A percentile compares a stretch with the other conserved stretches of the same genome.
phyloP scores from a whole-genome alignment of 768 basidiomycete genomes.

The Phanerodontia chrysosporium region DNA sequence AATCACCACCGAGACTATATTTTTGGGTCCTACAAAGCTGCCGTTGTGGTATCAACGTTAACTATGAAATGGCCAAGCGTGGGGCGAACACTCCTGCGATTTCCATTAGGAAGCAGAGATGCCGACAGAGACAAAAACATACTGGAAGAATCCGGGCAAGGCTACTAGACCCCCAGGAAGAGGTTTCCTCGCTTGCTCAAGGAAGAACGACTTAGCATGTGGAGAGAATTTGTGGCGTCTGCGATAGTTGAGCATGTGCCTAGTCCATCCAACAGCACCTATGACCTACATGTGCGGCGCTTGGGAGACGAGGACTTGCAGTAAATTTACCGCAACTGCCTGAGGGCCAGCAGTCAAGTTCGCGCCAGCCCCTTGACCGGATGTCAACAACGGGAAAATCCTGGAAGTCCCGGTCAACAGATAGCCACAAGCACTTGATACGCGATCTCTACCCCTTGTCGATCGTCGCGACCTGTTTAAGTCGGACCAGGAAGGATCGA shows the following conservation, averaged over 20 bases:
- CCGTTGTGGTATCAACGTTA: slow-evolving; percentile 12
- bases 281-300: slow-evolving; percentile 9
- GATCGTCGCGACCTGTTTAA: not conserved
- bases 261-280: not conserved
- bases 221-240: slow-evolving; percentile 9
- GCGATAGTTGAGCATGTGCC: too few relatives aligned
- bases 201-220: slow-evolving; percentile 12
- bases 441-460: not conserved
- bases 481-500: not conserved
- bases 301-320: slow-evolving; percentile 12
- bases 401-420: not conserved
- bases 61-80: not conserved
- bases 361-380: not conserved
- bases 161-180: slow-evolving; percentile 6
- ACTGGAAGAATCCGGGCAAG: slow-evolving; percentile 11
- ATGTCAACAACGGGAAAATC: not conserved
- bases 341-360: not conserved
- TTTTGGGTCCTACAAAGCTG: slow-evolving; percentile 5
- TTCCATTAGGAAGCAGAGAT: too few relatives aligned
- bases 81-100: slow-evolving; percentile 10
- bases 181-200: not conserved
- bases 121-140: not conserved
- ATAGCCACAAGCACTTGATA: not conserved
- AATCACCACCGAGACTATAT: not conserved
- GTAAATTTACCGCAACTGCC: not conserved